These are phyloP conservation scores for Colletotrichum plurivorum DNA, from an alignment of 2,329 filamentous ascomycete genomes.

Conservation along the genomic window DNA sequence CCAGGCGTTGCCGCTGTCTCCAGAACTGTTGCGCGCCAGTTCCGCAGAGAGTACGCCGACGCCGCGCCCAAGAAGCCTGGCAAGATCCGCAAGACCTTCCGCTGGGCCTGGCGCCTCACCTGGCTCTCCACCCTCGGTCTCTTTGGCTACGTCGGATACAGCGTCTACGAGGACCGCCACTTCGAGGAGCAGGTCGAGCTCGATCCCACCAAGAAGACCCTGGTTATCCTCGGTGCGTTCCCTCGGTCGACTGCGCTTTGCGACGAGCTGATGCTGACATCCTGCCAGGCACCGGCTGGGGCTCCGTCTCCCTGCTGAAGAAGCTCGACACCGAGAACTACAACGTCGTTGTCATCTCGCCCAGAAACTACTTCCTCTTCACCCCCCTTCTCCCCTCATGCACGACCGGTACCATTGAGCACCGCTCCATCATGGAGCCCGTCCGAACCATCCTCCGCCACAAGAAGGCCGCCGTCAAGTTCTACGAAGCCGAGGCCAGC, in stretches of 20 bases:
- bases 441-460: conserved; percentile 95
- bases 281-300: conserved; percentile 91
- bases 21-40: conserved; percentile 52
- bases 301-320: conserved; percentile 94
- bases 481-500: conserved; percentile 97
- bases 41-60: conserved; percentile 66
- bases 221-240: conserved; percentile 88
- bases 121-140: conserved; percentile 81
- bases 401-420: conserved; percentile 97
- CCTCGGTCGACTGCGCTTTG: not conserved
- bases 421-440: conserved; percentile 99
- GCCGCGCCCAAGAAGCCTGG: conserved; percentile 63
- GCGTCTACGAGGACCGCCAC: conserved; percentile 86
- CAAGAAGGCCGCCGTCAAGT: conserved; percentile 94
- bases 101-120: conserved; percentile 86
- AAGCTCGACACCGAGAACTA: conserved; percentile 99
- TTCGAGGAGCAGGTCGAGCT: conserved; percentile 83
- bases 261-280: conserved; percentile 38
- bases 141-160: conserved; percentile 81
- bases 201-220: conserved; percentile 94
- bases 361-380: conserved; percentile 99
- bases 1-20: conserved; percentile 25
- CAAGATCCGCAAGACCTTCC: conserved; percentile 78
- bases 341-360: conserved; percentile 97
- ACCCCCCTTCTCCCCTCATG: conserved; percentile 97